Conservation (phyloP, 1,284 basidiomycete species). For the Hymenochaete sp. region DNA sequence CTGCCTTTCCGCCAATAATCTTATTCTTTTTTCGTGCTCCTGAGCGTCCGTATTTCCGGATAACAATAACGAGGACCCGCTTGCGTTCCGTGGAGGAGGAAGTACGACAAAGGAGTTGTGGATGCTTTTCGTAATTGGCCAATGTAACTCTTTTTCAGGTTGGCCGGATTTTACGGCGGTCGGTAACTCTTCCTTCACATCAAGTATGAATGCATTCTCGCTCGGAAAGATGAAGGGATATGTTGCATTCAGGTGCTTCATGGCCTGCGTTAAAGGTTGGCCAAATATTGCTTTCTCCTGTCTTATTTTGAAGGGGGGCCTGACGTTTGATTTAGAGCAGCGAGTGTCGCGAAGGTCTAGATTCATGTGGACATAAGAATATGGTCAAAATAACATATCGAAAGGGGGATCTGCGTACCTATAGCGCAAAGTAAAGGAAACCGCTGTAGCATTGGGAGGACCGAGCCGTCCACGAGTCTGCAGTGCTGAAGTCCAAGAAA, state of each 20-base stretch:
- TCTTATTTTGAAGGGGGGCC: conserved; percentile 4
- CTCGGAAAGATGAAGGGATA: conserved; percentile 7
- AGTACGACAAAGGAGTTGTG: conserved; percentile 15
- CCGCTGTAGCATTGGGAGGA: conserved; percentile 31
- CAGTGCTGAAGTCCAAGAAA: conserved; percentile 46
- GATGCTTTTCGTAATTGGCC: neutral
- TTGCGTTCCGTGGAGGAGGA: neutral
- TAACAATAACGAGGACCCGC: neutral
- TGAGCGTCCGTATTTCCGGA: conserved; percentile 9
- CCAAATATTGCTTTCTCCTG: conserved; percentile 6
- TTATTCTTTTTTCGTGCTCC: too few relatives aligned
- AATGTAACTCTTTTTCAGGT: neutral
- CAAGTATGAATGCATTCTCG: conserved; percentile 3
- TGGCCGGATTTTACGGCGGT: neutral
- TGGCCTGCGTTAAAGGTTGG: conserved; percentile 1
- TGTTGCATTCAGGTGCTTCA: neutral
- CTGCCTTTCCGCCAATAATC: too few relatives aligned
- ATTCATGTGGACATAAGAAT: neutral
- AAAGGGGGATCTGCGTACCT: conserved; percentile 32
- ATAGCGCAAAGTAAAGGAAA: conserved; percentile 51
- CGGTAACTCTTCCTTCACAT: neutral
- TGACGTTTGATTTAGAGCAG: conserved; percentile 2
- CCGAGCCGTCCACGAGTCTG: conserved; percentile 32
- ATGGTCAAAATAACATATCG: neutral
- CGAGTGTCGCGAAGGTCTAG: conserved; percentile 12